phyloP scores from a whole-genome alignment of 2,329 filamentous ascomycete species.

The Pleomassaria siparia region DNA sequence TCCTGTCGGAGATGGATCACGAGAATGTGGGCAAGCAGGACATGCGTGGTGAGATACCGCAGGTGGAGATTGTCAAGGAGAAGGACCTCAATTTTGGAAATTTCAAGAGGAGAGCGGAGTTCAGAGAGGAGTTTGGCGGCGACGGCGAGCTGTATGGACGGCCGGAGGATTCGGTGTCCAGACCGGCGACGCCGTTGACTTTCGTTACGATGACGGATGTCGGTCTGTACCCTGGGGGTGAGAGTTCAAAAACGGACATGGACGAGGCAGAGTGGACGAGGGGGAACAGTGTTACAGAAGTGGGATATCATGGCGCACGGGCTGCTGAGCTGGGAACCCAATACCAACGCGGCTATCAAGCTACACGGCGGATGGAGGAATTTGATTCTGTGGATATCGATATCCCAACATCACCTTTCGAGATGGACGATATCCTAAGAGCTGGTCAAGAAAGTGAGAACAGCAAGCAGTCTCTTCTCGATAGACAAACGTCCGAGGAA shows the following conservation, averaged over 20 bases:
- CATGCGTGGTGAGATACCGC: constrained; percentile 39
- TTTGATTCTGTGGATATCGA: constrained; percentile 23
- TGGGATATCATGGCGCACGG: no score
- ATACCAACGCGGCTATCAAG: constrained; percentile 31
- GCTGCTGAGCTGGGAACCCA: constrained; percentile 19
- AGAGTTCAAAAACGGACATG: no score
- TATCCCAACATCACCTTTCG: constrained; percentile 25
- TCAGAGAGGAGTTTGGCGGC: constrained; percentile 80
- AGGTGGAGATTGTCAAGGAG: constrained; percentile 88
- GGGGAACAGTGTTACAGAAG: no score
- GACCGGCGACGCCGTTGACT: constrained; percentile 33
- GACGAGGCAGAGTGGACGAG: no score
- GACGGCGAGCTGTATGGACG: constrained; percentile 61
- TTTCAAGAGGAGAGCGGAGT: constrained; percentile 87
- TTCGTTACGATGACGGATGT: constrained; percentile 28
- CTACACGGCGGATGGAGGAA: constrained; percentile 15
- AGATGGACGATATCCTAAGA: constrained; percentile 20
- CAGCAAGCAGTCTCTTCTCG: no score
- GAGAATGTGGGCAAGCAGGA: constrained; percentile 54
- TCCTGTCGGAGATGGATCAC: constrained; percentile 72
- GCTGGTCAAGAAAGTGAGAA: no score
- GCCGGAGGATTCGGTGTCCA: constrained; percentile 56
- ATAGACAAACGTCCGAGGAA: no score
- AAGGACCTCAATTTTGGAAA: constrained; percentile 83
- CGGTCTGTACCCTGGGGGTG: no score